These are phyloP conservation scores for Globisporangium emineosum DNA, from an alignment of 352 stramenopile species.

Conservation along the genomic window DNA sequence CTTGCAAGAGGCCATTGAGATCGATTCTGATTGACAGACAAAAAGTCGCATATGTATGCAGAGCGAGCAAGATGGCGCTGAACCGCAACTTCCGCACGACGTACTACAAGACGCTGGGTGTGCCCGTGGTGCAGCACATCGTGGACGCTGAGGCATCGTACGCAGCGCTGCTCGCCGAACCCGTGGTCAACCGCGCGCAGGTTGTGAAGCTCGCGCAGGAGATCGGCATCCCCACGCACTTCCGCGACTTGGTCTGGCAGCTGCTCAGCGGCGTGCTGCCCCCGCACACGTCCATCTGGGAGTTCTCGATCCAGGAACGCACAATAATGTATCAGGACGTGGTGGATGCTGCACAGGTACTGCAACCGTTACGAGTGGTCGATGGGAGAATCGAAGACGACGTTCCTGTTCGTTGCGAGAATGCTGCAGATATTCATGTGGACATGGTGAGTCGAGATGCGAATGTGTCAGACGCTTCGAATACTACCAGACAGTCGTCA, in stretches of 20 bases:
- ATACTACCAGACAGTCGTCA: conserved; percentile 1
- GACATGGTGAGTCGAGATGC: not conserved
- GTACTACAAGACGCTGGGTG: conserved; percentile 87
- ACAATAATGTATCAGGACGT: conserved; percentile 67
- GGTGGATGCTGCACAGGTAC: conserved; percentile 39
- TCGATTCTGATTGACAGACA: too few species aligned
- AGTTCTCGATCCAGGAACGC: conserved; percentile 48
- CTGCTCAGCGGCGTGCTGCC: conserved; percentile 55
- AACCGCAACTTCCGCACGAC: conserved; percentile 81
- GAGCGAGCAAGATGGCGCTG: conserved; percentile 39
- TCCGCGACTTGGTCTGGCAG: conserved; percentile 55
- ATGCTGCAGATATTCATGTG: not conserved
- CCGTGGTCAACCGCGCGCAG: conserved; percentile 56
- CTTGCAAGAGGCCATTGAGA: too few species aligned
- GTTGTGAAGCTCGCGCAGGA: conserved; percentile 74
- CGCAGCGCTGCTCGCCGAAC: conserved; percentile 55
- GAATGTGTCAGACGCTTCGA: not conserved
- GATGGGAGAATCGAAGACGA: not conserved
- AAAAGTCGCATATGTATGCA: too few species aligned
- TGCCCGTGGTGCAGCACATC: conserved; percentile 82
- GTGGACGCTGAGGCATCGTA: conserved; percentile 79
- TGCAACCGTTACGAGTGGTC: conserved; percentile 22
- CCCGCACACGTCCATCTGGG: conserved; percentile 56
- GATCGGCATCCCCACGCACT: conserved; percentile 57
- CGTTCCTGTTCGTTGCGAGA: conserved; percentile 5